A percentile compares a stretch with the other conserved stretches of the same genome.
These are phyloP conservation scores for Cercospora sesami DNA, from an alignment of 2,329 filamentous ascomycete species.

Conservation along the genomic window DNA sequence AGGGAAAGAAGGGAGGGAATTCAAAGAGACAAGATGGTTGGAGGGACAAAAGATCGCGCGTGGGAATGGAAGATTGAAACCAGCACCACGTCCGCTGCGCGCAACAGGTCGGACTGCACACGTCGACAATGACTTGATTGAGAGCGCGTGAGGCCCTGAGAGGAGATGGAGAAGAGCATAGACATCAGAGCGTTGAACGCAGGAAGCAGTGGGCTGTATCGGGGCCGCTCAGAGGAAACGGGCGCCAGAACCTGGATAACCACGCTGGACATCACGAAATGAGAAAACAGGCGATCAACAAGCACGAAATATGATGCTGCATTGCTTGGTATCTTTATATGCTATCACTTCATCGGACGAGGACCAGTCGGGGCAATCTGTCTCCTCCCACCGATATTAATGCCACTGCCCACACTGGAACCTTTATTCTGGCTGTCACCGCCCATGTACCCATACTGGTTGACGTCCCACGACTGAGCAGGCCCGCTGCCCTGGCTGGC, in stretches of 20 bases:
- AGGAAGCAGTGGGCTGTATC: neutral
- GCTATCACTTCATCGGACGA: conserved; percentile 57
- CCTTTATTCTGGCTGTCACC: conserved; percentile 71
- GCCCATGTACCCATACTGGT: conserved; percentile 74
- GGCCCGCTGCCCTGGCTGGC: conserved; percentile 63
- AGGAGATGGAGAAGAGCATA: neutral
- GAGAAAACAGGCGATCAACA: neutral
- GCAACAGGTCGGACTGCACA: too few species aligned
- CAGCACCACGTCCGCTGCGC: neutral
- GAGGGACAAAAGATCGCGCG: neutral
- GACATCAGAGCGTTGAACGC: neutral
- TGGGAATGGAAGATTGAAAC: neutral
- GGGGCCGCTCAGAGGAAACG: neutral
- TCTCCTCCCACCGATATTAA: conserved; percentile 64
- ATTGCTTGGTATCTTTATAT: conserved; percentile 13
- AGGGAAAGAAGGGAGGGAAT: neutral
- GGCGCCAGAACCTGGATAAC: neutral
- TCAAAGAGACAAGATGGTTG: neutral
- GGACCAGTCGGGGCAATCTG: conserved; percentile 71
- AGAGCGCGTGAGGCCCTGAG: neutral
- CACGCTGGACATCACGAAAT: neutral
- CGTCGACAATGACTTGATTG: neutral
- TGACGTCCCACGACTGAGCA: conserved; percentile 73
- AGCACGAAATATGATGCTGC: conserved; percentile 4
- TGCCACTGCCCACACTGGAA: conserved; percentile 61